Base-by-base conservation (phyloP, 345 rosid species). In the Heritiera fomes region DNA sequence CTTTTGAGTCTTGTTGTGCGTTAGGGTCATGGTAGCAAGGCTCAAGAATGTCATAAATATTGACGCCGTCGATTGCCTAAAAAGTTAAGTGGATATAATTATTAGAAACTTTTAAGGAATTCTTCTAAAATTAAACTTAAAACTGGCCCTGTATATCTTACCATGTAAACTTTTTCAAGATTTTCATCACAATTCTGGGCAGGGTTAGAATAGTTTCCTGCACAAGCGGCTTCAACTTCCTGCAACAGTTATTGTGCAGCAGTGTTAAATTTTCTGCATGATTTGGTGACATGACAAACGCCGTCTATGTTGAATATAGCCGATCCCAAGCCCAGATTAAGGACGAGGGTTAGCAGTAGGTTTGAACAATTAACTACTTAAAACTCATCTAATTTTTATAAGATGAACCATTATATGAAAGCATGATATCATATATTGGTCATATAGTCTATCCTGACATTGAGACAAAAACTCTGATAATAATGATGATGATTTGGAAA, bases 1-100 rank as follows among this genome's bases (percentile, higher is more conserved):
- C 70, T 41, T 71, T 55, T 5, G 32, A 46, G 8, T 30, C 40
- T 40, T 56, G 52, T 63, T 71, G 66, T 1, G 79, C 47, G 20
- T 15, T 62, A 3, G 88, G 86, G n/a, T 80, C 62, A 43, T 80
- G 84, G 81, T 84, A 87, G 81, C 91, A 88, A 2, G 89, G 84
- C 68, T 88, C 88, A 32, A 90, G 90, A 30, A 88, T 86, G 85
- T 86, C 76, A 7, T 90, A 90, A 10, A 71, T 1, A 76, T 90
- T 88, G 34, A 90, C 69, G 6, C 81, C 86, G 0, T 0, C 3
- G 6, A 88, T 2, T 32, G 85, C 86, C 93, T 89, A 17, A 45
- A 23, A 8, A 41, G 6, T 64, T 0, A 52, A 1, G 7, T 28
- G 4, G 3, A 34, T 34, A 34, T 34, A 20, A 41, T 3, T 23